Evolutionary conservation across 2,329 filamentous ascomycete genomes (phyloP), one percentile per base, ranked within the genome.

Genomic region (Leptographium radiaticola): DNA sequence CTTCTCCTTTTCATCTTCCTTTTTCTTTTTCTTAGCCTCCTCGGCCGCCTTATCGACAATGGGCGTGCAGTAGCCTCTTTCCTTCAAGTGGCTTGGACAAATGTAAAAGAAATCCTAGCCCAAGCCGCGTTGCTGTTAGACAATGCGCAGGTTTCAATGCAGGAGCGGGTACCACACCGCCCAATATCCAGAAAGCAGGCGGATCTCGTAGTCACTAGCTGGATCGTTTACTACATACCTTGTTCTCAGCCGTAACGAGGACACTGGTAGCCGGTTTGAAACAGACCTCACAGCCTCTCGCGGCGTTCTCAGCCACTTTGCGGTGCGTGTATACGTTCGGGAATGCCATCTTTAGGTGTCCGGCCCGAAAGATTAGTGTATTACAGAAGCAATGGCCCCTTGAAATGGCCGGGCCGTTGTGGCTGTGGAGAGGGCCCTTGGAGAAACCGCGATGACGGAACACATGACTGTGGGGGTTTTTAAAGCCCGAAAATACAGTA

Each of bases 201-300:
- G 25, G 25, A 25, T 25, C 25, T 25, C 25, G 2, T 25, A 25
- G 25, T 25, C 25, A 25, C 25, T 5, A 25, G 25, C 25, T 25
- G 25, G 25, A 3, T 25, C 5, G 2, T 6, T 10, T 6, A 15
- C 40, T 15, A 34, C 52, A 59, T 63, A 93, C 90, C 81, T 91
- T 93, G 63, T 88, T 90, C 63, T 94, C 89, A 0, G 87, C 80
- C 10, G 89, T 94, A 61, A 95, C 87, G 53, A 98, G 74, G 18
- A 97, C 91, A 59, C 85, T 94, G 8, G 84, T 81, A 56, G 84
- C 89, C 10, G 87, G 86, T 69, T 93, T 95, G 74, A 85, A 94
- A 75, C 93, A 97, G 58, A 97, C 81, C 68, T 89, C 86, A 69
- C 93, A 98, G 50, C 87, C 76, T 69, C 87, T 95, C 13, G 87